phyloP scores from a whole-genome alignment of 306 rosid genomes.

The Mimosa bimucronata region DNA sequence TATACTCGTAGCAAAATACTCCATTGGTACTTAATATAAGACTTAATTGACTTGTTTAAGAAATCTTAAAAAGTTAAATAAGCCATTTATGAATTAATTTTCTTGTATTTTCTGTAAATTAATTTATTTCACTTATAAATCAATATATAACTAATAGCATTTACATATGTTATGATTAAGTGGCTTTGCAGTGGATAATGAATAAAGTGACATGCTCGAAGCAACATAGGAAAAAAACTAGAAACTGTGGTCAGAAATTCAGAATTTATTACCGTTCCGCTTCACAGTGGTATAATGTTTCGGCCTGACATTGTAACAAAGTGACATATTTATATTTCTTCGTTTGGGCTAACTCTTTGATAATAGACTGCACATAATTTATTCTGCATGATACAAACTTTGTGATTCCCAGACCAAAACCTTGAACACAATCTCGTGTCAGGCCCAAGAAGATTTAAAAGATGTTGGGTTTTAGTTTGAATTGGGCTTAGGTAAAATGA shows the following conservation, averaged over 20 bases:
- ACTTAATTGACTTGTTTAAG: no score
- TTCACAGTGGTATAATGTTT: not conserved
- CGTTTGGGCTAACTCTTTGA: not conserved
- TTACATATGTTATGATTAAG: no score
- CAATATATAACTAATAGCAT: no score
- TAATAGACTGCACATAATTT: not conserved
- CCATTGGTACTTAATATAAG: no score
- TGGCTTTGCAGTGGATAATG: no score
- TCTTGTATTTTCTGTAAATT: no score
- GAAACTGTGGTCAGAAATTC: not conserved
- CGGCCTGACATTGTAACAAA: not conserved
- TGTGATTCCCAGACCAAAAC: not conserved
- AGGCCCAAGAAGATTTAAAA: not conserved
- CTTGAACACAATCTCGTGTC: not conserved
- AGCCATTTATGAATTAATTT: no score
- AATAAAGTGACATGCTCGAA: not conserved
- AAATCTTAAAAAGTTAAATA: no score
- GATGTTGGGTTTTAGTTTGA: not conserved
- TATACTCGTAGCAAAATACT: no score
- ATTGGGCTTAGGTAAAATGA: no score
- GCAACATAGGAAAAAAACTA: no score
- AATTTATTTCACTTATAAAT: no score
- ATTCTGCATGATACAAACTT: not conserved
- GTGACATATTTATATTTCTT: not conserved
- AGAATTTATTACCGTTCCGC: not conserved